These are phyloP conservation scores for Ustilago crameri DNA, from an alignment of 1,284 basidiomycete genomes.

Conservation along the genomic window DNA sequence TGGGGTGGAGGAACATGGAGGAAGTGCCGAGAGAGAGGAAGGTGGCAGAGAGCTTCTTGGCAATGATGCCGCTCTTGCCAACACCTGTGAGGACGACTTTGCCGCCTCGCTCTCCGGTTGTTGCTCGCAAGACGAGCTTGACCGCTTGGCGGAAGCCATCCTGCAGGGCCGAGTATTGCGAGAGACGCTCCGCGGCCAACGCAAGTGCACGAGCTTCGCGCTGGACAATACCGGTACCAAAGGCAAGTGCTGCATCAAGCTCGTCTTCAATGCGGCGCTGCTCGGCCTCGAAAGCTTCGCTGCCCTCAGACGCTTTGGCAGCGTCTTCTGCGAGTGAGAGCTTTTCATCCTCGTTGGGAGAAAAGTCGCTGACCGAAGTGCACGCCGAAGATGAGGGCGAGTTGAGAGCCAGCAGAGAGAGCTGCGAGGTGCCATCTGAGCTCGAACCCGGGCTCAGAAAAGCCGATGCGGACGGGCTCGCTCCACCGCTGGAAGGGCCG, in stretches of 20 bases:
- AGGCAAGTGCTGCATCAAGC: constrained; percentile 40
- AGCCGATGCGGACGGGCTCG: constrained; percentile 24
- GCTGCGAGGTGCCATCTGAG: constrained; percentile 35
- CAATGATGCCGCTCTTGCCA: constrained; percentile 68
- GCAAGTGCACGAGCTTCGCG: constrained; percentile 47
- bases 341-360: constrained; percentile 24
- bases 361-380: constrained; percentile 45
- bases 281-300: constrained; percentile 39
- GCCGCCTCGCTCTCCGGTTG: constrained; percentile 56
- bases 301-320: constrained; percentile 11
- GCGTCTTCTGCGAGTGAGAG: constrained; percentile 13
- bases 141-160: constrained; percentile 51
- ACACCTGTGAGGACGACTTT: constrained; percentile 69
- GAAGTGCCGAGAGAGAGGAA: constrained; percentile 66
- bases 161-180: constrained; percentile 32
- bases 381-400: constrained; percentile 44
- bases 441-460: constrained; percentile 36
- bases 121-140: constrained; percentile 46
- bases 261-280: constrained; percentile 34
- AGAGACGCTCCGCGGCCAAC: constrained; percentile 43
- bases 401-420: constrained; percentile 28
- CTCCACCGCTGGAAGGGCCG: constrained; percentile 27
- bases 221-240: constrained; percentile 43
- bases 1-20: constrained; percentile 68
- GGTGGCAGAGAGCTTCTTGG: constrained; percentile 61